A percentile compares a stretch with the other conserved stretches of the same genome.
phyloP scores from a whole-genome alignment of 257 asterid genomes.

The Linderniella brevidens region DNA sequence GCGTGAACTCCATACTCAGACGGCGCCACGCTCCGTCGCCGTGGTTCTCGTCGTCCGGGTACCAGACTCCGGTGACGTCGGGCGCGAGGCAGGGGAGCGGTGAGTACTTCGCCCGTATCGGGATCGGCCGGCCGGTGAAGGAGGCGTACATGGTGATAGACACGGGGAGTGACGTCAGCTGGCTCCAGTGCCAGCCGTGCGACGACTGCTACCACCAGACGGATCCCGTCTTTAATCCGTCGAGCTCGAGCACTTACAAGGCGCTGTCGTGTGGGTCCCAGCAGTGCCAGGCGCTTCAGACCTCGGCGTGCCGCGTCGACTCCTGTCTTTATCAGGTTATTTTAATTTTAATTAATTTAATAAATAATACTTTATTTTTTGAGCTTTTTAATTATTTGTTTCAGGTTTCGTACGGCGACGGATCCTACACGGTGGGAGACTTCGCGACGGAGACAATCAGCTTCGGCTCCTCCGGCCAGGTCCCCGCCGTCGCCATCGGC shows the following conservation, averaged over 20 bases:
- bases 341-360: too few species aligned
- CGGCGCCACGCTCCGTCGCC: slow-evolving; percentile 11
- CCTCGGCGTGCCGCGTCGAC: slow-evolving; percentile 20
- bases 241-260: slow-evolving; percentile 27
- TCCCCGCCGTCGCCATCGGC: slow-evolving; percentile 37
- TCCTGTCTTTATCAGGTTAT: slow-evolving; percentile 33
- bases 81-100: slow-evolving; percentile 54
- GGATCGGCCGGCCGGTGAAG: slow-evolving; percentile 49
- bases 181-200: slow-evolving; percentile 83
- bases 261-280: slow-evolving; percentile 26
- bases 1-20: slow-evolving; percentile 24
- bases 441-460: slow-evolving; percentile 56
- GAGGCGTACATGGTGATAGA: slow-evolving; percentile 35
- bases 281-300: slow-evolving; percentile 27
- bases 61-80: slow-evolving; percentile 40
- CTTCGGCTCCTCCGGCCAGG: slow-evolving; percentile 35
- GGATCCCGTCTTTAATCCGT: slow-evolving; percentile 47
- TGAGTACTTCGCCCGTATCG: slow-evolving; percentile 58
- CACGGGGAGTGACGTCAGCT: slow-evolving; percentile 59
- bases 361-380: too few species aligned
- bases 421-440: slow-evolving; percentile 44
- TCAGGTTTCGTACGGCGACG: slow-evolving; percentile 58
- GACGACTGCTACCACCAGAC: slow-evolving; percentile 39
- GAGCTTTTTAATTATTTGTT: slow-evolving; percentile 22
- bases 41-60: slow-evolving; percentile 19